Evolutionary conservation across 1,139 yeast species (phyloP), one percentile per base, ranked within the genome.

Genomic region (Debaryomycetaceae sp.): DNA sequence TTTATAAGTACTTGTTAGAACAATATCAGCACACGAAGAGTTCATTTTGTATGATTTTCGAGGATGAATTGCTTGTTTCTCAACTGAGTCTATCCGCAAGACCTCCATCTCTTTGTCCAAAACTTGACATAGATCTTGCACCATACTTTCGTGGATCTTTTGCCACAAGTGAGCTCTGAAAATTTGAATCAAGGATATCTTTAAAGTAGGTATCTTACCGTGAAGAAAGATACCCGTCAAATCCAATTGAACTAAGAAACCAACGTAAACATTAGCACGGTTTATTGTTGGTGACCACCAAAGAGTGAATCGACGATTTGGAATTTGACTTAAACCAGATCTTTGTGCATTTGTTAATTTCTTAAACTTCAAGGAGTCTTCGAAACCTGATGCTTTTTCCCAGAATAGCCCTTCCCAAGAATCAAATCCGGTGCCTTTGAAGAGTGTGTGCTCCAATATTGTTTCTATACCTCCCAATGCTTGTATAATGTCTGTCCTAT

Each of bases 201-300:
- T 95, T 56, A 95, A 72, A 0, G 99, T 93, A 5, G 99, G 99
- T 51, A 95, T 95, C 64, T 95, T 95, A 56, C 99, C 99, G 60
- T 95, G 99, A 44, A 95, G 72, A 64, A 93, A 93, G 33, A 95
- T 93, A 57, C 99, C 99, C 0, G 99, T 95, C 57, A 95, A 73
- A 67, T 95, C 99, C 38, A 95, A 75, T 63, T 95, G 99, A 31
- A 95, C 99, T 61, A 90, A 76, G 70, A 93, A 95, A 34, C 99
- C 99, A 47, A 95, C 98, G 59, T 95, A 95, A 23, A 95, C 99
- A 58, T 95, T 93, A 5, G 99, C 99, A 54, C 99, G 80, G 57
- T 95, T 95, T 54, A 95, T 95, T 0, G 99, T 95, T 6, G 99
- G 99, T 1, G 98, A 90, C 99, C 99, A 95, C 99, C 99, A 95